Evolutionary conservation across 2,329 filamentous ascomycete genomes (phyloP).

Genomic region (Beauveria sp.): DNA sequence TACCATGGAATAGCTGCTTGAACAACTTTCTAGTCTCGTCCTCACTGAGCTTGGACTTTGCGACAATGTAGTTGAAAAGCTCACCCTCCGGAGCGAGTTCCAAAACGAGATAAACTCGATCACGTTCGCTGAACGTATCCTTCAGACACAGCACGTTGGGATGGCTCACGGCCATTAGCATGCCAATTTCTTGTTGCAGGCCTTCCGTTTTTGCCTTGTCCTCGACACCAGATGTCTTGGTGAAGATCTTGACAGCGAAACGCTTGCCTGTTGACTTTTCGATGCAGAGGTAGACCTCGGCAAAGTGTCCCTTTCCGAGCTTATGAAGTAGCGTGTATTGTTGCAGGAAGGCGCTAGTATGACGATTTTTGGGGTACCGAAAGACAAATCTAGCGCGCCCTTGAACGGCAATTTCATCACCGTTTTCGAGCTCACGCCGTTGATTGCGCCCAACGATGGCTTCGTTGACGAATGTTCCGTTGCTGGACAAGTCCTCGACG

Average conservation of each 20-base stretch:
- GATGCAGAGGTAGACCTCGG: constrained; percentile 83
- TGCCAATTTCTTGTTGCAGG: constrained; percentile 89
- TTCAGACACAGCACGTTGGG: constrained; percentile 88
- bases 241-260: constrained; percentile 93
- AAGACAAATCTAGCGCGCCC: constrained; percentile 85
- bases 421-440: constrained; percentile 76
- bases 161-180: constrained; percentile 95
- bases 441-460: constrained; percentile 87
- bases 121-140: constrained; percentile 86
- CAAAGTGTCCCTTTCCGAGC: constrained; percentile 91
- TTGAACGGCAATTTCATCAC: constrained; percentile 83
- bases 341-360: constrained; percentile 72
- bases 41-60: constrained; percentile 82
- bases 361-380: constrained; percentile 70
- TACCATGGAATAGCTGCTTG: constrained; percentile 80
- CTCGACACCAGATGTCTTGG: constrained; percentile 72
- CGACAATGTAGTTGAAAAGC: constrained; percentile 90
- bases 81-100: constrained; percentile 91
- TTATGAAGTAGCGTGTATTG: constrained; percentile 80
- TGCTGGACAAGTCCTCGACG: constrained; percentile 88
- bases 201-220: constrained; percentile 79
- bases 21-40: constrained; percentile 81
- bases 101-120: constrained; percentile 83
- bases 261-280: constrained; percentile 76
- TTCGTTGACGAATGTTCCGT: constrained; percentile 95